phyloP scores from a whole-genome alignment of 306 rosid genomes.

The Fagus crenata region DNA sequence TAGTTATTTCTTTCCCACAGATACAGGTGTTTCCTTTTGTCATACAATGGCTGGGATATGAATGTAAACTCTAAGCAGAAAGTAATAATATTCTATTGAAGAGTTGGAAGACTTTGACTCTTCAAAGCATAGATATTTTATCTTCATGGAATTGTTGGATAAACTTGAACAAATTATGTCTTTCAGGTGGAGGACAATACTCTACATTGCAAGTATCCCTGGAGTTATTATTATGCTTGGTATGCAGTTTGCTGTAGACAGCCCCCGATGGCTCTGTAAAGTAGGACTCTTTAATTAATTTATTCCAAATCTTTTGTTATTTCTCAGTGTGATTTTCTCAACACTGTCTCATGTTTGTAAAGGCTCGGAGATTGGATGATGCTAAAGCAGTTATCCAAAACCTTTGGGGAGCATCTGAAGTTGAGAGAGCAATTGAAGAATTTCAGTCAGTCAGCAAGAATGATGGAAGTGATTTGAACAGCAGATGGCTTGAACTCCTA shows the following conservation, averaged over 20 bases:
- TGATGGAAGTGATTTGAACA: constrained; percentile 75
- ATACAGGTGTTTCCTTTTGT: not conserved
- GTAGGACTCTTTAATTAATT: constrained; percentile 41
- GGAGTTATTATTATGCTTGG: constrained; percentile 68
- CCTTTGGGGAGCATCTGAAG: constrained; percentile 85
- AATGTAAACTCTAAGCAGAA: not conserved
- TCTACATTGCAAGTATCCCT: constrained; percentile 80
- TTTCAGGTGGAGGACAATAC: constrained; percentile 93
- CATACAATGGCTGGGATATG: not conserved
- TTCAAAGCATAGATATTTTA: not conserved
- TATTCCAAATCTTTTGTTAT: constrained; percentile 5
- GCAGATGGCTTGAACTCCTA: constrained; percentile 75
- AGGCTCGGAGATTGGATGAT: constrained; percentile 72
- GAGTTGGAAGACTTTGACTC: constrained; percentile 2
- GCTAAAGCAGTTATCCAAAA: constrained; percentile 60
- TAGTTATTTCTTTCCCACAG: not conserved
- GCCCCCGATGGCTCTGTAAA: constrained; percentile 96
- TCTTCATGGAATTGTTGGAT: not conserved
- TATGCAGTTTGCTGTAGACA: constrained; percentile 88
- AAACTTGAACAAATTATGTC: constrained; percentile 10
- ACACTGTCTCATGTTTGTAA: constrained; percentile 23
- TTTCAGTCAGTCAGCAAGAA: constrained; percentile 66
- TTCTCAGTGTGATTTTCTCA: constrained; percentile 3
- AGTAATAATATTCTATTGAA: not conserved
- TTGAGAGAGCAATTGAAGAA: constrained; percentile 71